Conservation (phyloP, 1,139 yeast genomes). For the Yamadazyma conglobata region DNA sequence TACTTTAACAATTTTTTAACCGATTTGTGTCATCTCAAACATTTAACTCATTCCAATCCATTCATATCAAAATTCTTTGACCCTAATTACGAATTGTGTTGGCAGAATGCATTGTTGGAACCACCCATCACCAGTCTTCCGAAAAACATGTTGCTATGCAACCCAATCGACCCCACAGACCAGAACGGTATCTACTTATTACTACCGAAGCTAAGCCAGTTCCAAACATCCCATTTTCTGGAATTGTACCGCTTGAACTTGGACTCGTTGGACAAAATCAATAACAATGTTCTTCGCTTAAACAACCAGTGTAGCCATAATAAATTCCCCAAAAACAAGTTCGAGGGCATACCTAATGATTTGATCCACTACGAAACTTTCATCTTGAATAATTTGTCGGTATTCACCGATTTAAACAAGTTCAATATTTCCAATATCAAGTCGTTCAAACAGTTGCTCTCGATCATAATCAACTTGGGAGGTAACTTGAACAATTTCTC, state of each 20-base stretch:
- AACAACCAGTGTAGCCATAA: constrained; percentile 34
- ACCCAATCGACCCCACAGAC: constrained; percentile 44
- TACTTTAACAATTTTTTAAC: constrained; percentile 36
- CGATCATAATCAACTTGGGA: constrained; percentile 40
- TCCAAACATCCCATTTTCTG: constrained; percentile 26
- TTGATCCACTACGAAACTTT: constrained; percentile 34
- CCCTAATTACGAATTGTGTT: constrained; percentile 46
- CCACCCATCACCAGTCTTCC: constrained; percentile 45
- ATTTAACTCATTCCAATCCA: constrained; percentile 21
- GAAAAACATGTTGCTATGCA: constrained; percentile 37
- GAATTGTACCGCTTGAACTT: constrained; percentile 21
- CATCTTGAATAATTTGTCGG: constrained; percentile 32
- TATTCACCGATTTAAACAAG: constrained; percentile 32
- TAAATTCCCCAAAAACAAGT: constrained; percentile 22
- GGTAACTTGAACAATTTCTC: constrained; percentile 48
- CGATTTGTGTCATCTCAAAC: constrained; percentile 24
- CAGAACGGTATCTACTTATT: constrained; percentile 45
- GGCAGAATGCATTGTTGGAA: constrained; percentile 46
- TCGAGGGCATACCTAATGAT: constrained; percentile 31
- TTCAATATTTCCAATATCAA: constrained; percentile 23
- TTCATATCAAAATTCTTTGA: constrained; percentile 44
- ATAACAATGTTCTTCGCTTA: constrained; percentile 35
- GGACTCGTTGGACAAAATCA: constrained; percentile 30
- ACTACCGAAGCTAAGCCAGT: constrained; percentile 37
- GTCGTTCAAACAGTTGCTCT: constrained; percentile 29